Evolutionary conservation across 495 filamentous ascomycete species (phyloP), one percentile per base, ranked within the genome.

Genomic region (Hypoxylon fragiforme): DNA sequence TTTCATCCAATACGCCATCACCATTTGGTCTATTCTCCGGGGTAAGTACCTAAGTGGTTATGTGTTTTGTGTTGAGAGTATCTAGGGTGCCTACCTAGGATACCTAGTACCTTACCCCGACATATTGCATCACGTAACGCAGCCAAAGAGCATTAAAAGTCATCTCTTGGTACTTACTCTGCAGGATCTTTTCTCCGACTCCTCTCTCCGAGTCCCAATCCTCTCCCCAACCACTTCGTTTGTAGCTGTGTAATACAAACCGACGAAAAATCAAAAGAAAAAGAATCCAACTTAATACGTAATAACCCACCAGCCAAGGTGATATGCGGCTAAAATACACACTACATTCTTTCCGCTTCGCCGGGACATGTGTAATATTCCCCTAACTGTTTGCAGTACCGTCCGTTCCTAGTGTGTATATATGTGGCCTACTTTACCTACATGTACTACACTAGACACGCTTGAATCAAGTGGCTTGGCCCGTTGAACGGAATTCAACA

Each of bases 11-110:
- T 7, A 41, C 54, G 14, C 36, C 45, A 40, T 54, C 51, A 41
- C 45, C 37, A 42, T 46, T 55, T 55, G 51, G 57, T 42, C 37
- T 16, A 3, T 40, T 35, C 37, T 43, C 51, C 30, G 57, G 57
- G 57, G 50, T 55, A 61, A 55, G 46, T 28, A 28, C 24, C 4
- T 28, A 28, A 9, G 24, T n/a, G n/a, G n/a, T n/a, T n/a, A n/a
- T n/a, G n/a, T n/a, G n/a, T n/a, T n/a, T n/a, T n/a, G n/a, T n/a
- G n/a, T n/a, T n/a, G n/a, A n/a, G n/a, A n/a, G n/a, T n/a, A n/a
- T n/a, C n/a, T n/a, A n/a, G n/a, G n/a, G n/a, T n/a, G n/a, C n/a
- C n/a, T n/a, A n/a, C n/a, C n/a, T n/a, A n/a, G n/a, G n/a, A n/a
- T n/a, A 28, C 24, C 24, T 9, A 28, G 24, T 28, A 28, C n/a